phyloP scores from a whole-genome alignment of 2,329 filamentous ascomycete genomes.

The Alternaria novae-zelandiae region DNA sequence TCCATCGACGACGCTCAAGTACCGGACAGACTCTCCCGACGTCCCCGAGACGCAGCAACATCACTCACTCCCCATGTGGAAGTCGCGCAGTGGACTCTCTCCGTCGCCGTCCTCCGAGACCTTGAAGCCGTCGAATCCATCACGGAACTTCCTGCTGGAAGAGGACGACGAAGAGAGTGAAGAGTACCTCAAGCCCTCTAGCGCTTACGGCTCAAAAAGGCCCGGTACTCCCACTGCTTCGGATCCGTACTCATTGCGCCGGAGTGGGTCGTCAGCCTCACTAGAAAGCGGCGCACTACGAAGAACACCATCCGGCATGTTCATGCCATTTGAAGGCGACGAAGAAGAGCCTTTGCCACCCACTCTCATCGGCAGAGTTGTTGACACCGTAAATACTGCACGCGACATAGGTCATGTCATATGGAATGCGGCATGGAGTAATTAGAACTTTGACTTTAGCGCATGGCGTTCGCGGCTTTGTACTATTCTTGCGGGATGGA shows the following conservation, averaged over 20 bases:
- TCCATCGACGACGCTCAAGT: conserved; percentile 87
- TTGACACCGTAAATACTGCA: conserved; percentile 76
- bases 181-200: conserved; percentile 53
- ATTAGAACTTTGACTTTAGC: conserved; percentile 40
- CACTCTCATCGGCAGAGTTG: conserved; percentile 77
- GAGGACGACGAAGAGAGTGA: conserved; percentile 59
- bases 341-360: conserved; percentile 64
- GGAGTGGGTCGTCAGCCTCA: conserved; percentile 21
- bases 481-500: conserved; percentile 25
- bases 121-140: conserved; percentile 71
- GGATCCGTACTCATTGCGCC: conserved; percentile 27
- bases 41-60: conserved; percentile 59
- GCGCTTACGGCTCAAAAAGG: conserved; percentile 43
- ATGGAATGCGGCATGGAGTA: conserved; percentile 70
- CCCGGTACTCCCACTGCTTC: conserved; percentile 46
- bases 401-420: conserved; percentile 70
- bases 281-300: conserved; percentile 64
- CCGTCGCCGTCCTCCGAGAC: conserved; percentile 86
- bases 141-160: conserved; percentile 69
- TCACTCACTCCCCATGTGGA: conserved; percentile 54
- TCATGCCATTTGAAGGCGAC: conserved; percentile 84
- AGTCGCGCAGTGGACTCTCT: conserved; percentile 57
- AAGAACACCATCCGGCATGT: conserved; percentile 85
- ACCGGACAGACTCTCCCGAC: conserved; percentile 77
- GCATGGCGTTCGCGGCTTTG: conserved; percentile 30